Percentiles rank a stretch among this genome's conserved stretches.
Conservation (phyloP, 768 basidiomycete genomes). For the Leccinellum albellum region DNA sequence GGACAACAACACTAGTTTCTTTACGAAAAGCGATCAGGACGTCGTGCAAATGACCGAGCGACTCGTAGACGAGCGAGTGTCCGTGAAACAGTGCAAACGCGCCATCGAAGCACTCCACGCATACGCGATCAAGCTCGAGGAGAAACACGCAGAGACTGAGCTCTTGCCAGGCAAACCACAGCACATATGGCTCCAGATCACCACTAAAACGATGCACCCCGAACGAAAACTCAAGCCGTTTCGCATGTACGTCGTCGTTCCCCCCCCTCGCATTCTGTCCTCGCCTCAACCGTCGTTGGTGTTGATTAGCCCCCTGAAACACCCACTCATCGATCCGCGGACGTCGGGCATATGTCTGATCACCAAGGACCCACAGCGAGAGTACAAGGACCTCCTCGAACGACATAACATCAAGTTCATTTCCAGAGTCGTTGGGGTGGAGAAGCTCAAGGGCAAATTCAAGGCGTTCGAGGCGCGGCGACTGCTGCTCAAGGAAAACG, state of each 20-base stretch:
- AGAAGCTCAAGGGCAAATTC: constrained; percentile 93
- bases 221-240: constrained; percentile 75
- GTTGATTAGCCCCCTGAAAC: constrained; percentile 55
- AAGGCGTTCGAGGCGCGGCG: constrained; percentile 80
- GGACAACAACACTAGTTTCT: constrained; percentile 10
- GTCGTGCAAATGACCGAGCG: constrained; percentile 42
- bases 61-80: constrained; percentile 70
- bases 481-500: constrained; percentile 82
- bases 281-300: not conserved
- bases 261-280: not conserved
- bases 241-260: constrained; percentile 62
- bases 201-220: constrained; percentile 78
- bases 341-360: constrained; percentile 82
- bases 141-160: constrained; percentile 67
- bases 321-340: constrained; percentile 83
- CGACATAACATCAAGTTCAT: constrained; percentile 82
- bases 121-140: constrained; percentile 62
- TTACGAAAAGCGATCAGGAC: not conserved
- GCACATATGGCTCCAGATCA: constrained; percentile 83
- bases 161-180: constrained; percentile 78
- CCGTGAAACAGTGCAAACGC: constrained; percentile 64
- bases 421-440: constrained; percentile 83
- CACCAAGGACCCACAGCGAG: constrained; percentile 91
- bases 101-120: constrained; percentile 77
- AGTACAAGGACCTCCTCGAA: constrained; percentile 92